Percentiles rank a stretch among this genome's conserved stretches.
These are phyloP conservation scores for Melanogaster broomeanus DNA, from an alignment of 768 basidiomycete genomes.

Conservation along the genomic window DNA sequence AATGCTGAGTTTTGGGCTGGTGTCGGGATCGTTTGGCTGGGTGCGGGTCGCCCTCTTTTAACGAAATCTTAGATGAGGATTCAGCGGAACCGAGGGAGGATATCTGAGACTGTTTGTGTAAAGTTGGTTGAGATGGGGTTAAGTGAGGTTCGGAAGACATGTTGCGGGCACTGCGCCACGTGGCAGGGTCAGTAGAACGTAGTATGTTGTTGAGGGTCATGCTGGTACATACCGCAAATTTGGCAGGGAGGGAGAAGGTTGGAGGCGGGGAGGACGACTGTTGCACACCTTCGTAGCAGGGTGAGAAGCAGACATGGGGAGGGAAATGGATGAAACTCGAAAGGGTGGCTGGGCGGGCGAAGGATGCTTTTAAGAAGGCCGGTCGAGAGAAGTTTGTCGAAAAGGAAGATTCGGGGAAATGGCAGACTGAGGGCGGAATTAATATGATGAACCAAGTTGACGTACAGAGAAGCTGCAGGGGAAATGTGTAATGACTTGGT, in stretches of 20 bases:
- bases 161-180: constrained; percentile 26
- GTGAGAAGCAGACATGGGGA: constrained; percentile 31
- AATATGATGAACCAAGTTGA: constrained; percentile 33
- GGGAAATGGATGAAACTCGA: constrained; percentile 26
- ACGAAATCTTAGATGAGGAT: constrained; percentile 7
- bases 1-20: constrained; percentile 31
- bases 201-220: neutral
- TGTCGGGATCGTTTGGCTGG: constrained; percentile 18
- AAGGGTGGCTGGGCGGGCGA: constrained; percentile 29
- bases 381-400: constrained; percentile 36
- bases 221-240: constrained; percentile 56
- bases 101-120: constrained; percentile 20
- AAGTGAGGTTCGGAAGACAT: constrained; percentile 27
- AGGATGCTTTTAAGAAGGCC: constrained; percentile 33
- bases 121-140: constrained; percentile 25
- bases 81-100: constrained; percentile 13
- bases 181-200: constrained; percentile 16
- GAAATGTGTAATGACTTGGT: constrained; percentile 24
- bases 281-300: constrained; percentile 19
- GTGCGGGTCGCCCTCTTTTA: constrained; percentile 20
- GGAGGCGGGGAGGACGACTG: constrained; percentile 49
- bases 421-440: constrained; percentile 31
- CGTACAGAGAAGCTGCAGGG: constrained; percentile 37
- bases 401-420: constrained; percentile 35
- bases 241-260: constrained; percentile 69